These are phyloP conservation scores for Rubroboletus pulcherrimus DNA, from an alignment of 768 basidiomycete genomes.

Conservation along the genomic window DNA sequence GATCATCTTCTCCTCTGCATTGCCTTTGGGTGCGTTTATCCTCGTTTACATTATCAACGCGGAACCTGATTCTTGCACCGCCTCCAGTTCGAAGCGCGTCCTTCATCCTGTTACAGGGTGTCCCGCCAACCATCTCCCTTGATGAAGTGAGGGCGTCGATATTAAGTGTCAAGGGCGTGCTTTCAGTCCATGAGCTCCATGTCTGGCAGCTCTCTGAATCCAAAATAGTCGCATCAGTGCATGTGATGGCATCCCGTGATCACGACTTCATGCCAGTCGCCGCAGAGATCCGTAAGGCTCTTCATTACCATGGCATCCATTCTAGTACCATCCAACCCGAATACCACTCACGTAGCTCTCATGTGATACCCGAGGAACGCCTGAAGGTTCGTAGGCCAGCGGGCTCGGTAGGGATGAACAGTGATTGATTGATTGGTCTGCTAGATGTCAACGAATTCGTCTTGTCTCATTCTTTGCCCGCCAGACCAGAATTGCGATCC, in stretches of 20 bases:
- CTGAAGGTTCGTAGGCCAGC: slow-evolving; percentile 40
- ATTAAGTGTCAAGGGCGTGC: slow-evolving; percentile 74
- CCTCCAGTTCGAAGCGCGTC: slow-evolving; percentile 77
- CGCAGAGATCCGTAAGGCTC: slow-evolving; percentile 72
- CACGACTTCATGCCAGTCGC: slow-evolving; percentile 92
- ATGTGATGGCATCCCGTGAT: slow-evolving; percentile 78
- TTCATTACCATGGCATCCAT: slow-evolving; percentile 93
- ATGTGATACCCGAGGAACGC: slow-evolving; percentile 40
- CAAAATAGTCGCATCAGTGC: slow-evolving; percentile 93
- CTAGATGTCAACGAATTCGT: slow-evolving; percentile 50
- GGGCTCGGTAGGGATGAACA: not conserved
- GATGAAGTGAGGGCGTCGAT: slow-evolving; percentile 87
- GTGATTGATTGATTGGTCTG: slow-evolving; percentile 3
- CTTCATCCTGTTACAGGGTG: slow-evolving; percentile 92
- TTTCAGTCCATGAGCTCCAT: slow-evolving; percentile 88
- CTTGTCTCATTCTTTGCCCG: slow-evolving; percentile 72
- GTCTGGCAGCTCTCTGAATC: slow-evolving; percentile 97
- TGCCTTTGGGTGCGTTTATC: slow-evolving; percentile 70
- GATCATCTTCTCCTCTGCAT: slow-evolving; percentile 94
- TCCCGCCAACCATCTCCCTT: slow-evolving; percentile 83
- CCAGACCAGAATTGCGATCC: slow-evolving; percentile 65
- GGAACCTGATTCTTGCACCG: slow-evolving; percentile 11
- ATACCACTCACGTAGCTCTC: slow-evolving; percentile 44
- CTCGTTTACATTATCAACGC: not conserved
- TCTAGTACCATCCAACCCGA: slow-evolving; percentile 94